phyloP scores from a whole-genome alignment of 2,329 filamentous ascomycete genomes.

The Phoma sp. region DNA sequence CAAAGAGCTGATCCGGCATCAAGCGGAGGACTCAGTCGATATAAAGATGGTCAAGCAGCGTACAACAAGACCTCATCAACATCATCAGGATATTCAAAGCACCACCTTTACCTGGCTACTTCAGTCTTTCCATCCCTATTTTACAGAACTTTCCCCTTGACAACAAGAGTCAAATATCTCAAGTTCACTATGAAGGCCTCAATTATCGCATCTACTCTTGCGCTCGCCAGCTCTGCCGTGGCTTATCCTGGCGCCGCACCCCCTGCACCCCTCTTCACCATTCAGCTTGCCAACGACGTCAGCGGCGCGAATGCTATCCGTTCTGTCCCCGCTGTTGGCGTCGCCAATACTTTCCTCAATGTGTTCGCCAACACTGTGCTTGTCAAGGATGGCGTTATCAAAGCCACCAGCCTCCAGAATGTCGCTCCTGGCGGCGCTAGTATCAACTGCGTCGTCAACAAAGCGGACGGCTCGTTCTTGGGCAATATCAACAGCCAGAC shows the following conservation, averaged over 20 bases:
- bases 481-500: slow-evolving; percentile 18
- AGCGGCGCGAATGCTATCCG: slow-evolving; percentile 18
- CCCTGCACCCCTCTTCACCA: slow-evolving; percentile 12
- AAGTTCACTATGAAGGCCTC: slow-evolving; percentile 27
- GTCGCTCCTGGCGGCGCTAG: slow-evolving; percentile 13
- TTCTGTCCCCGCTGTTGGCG: slow-evolving; percentile 14
- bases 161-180: not conserved
- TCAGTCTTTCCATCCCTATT: slow-evolving; percentile 2
- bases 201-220: slow-evolving; percentile 18
- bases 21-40: not conserved
- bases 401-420: slow-evolving; percentile 24
- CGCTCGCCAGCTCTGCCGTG: slow-evolving; percentile 20
- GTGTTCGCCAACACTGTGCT: slow-evolving; percentile 22
- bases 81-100: slow-evolving; percentile 7
- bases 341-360: slow-evolving; percentile 11
- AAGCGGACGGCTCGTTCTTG: slow-evolving; percentile 1
- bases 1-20: not conserved
- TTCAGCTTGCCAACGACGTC: slow-evolving; percentile 26
- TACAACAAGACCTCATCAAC: slow-evolving; percentile 1
- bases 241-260: slow-evolving; percentile 19
- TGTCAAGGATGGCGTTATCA: slow-evolving; percentile 15
- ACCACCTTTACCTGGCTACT: slow-evolving; percentile 12
- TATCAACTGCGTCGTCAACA: slow-evolving; percentile 20
- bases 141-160: slow-evolving; percentile 6
- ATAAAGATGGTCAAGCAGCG: not conserved